Base-by-base conservation (phyloP, 495 filamentous ascomycete genomes). In the Tirmania nivea region DNA sequence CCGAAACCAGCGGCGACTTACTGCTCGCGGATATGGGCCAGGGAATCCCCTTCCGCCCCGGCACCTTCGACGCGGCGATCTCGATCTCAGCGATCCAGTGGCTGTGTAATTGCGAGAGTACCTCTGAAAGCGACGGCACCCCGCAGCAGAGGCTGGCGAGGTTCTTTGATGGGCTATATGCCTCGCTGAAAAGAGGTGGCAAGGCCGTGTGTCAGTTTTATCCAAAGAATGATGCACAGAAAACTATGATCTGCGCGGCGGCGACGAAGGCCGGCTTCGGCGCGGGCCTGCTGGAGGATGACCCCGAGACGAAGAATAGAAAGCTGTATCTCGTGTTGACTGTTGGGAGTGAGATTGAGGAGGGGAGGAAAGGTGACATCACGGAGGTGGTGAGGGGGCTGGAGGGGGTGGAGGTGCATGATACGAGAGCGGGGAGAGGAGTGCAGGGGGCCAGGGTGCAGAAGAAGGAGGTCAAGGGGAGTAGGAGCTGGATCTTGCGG, bases 171-270 rank as follows among this genome's bases (percentile, higher is more conserved):
- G 84, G 84, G n/a, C 69, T 97, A 8, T 96, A 94, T 67, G 78
- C 83, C 19, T 80, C 78, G 65, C 67, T 97, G 53, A 75, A 80
- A 54, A 73, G 92, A 5, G 90, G 90, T 10, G 90, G 88, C 20
- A 76, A 84, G 42, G 90, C 92, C 1, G 90, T 96, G 20, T 89
- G 88, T 62, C 90, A 96, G 63, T 96, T 97, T 65, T 97, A 97
- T 66, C 92, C 90, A 3, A 92, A 90, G 70, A 94, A 97, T 66
- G 85, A 90, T 59, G 72, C 73, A 56, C 90, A 96, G 69, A 80
- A 85, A 63, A 77, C 71, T 55, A 94, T 96, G 90, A 87, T 96
- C 53, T 85, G 80, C 50, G 69, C 69, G 14, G 88, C 90, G 16
- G 90, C 90, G 0, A 81, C 94, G 54, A 85, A 80, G 63, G 90